Conservation (phyloP, 352 stramenopile genomes). For the Phytophthora sansomeana region DNA sequence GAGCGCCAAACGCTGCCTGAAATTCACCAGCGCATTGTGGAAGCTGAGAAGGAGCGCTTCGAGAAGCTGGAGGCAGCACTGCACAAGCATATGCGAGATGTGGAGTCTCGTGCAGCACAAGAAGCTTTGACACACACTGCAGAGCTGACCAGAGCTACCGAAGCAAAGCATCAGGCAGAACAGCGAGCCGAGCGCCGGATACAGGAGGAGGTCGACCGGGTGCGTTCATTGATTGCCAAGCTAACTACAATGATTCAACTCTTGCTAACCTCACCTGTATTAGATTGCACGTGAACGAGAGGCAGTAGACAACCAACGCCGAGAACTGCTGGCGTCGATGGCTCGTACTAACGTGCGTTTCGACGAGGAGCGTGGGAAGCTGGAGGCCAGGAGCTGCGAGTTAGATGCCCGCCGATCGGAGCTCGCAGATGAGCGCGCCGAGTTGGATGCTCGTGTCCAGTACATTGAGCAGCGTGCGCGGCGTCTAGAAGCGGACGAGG, state of each 20-base stretch:
- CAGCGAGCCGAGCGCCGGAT: slow-evolving; percentile 70
- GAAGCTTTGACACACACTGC: slow-evolving; percentile 52
- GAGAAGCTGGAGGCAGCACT: slow-evolving; percentile 67
- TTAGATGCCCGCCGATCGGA: slow-evolving; percentile 61
- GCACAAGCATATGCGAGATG: slow-evolving; percentile 55
- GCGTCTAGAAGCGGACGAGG: slow-evolving; percentile 58
- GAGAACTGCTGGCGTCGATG: slow-evolving; percentile 67
- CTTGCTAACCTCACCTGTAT: slow-evolving; percentile 1
- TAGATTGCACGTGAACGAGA: slow-evolving; percentile 75
- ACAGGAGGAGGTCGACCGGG: slow-evolving; percentile 63
- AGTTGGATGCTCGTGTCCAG: slow-evolving; percentile 54
- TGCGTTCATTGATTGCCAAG: slow-evolving; percentile 16
- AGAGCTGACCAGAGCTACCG: slow-evolving; percentile 46
- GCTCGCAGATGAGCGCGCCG: slow-evolving; percentile 67
- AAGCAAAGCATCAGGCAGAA: slow-evolving; percentile 51
- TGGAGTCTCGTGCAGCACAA: slow-evolving; percentile 55
- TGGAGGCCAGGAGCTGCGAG: slow-evolving; percentile 66
- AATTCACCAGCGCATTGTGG: slow-evolving; percentile 60
- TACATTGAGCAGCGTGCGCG: slow-evolving; percentile 61
- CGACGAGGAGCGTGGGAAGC: slow-evolving; percentile 76
- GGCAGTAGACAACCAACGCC: slow-evolving; percentile 75
- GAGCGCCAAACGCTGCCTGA: slow-evolving; percentile 72
- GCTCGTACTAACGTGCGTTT: slow-evolving; percentile 55
- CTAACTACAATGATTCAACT: neutral
- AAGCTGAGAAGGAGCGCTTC: slow-evolving; percentile 69